Conservation (phyloP, 1,139 yeast species). For the Diutina catenulata region DNA sequence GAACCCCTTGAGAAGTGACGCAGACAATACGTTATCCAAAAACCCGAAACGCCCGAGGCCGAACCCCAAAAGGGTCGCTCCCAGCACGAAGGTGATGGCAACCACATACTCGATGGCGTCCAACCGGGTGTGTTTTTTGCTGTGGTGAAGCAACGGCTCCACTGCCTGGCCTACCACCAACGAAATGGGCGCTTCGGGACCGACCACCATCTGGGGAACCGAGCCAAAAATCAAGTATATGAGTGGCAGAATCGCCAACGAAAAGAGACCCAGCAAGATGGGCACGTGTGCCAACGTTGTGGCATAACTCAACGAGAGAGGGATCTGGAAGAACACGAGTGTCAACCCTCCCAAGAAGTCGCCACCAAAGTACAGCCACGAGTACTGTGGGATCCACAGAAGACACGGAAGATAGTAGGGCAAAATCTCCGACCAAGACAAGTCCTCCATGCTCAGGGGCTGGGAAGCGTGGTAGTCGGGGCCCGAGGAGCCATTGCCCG, state of each 20-base stretch:
- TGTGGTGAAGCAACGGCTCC: conserved; percentile 51
- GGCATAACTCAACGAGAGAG: conserved; percentile 81
- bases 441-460: neutral
- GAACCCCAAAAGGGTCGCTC: conserved; percentile 60
- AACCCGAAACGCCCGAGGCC: conserved; percentile 83
- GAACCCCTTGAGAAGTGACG: conserved; percentile 77
- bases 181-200: conserved; percentile 93
- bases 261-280: conserved; percentile 72
- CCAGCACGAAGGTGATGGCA: conserved; percentile 66
- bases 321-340: conserved; percentile 84
- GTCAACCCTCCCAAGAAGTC: conserved; percentile 83
- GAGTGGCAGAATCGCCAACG: conserved; percentile 74
- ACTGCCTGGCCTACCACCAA: conserved; percentile 87
- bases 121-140: conserved; percentile 22
- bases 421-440: conserved; percentile 6
- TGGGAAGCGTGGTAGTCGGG: neutral
- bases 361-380: conserved; percentile 40
- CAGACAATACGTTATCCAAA: conserved; percentile 75
- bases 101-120: conserved; percentile 60
- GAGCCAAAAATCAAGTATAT: conserved; percentile 78
- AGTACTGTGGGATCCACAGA: conserved; percentile 67
- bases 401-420: conserved; percentile 77
- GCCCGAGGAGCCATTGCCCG: neutral
- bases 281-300: conserved; percentile 87
- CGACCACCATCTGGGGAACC: conserved; percentile 93